phyloP scores from a whole-genome alignment of 1,139 yeast species.

The Hemisphaericaspora xylofermentans region DNA sequence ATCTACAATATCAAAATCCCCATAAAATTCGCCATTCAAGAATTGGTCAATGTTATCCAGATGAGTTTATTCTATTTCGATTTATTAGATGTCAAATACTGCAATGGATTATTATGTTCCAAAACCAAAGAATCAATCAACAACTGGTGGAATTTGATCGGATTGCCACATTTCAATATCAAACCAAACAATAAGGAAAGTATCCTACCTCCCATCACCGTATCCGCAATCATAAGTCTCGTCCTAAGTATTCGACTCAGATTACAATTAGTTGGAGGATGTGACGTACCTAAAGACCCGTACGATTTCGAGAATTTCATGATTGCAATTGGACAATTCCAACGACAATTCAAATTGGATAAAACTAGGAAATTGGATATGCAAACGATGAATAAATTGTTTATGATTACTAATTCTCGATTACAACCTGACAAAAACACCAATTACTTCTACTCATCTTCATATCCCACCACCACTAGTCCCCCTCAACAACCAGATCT shows the following conservation, averaged over 20 bases:
- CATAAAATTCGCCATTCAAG: constrained; percentile 66
- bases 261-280: constrained; percentile 63
- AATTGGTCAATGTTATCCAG: constrained; percentile 72
- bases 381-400: constrained; percentile 59
- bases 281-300: constrained; percentile 85
- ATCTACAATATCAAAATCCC: constrained; percentile 50
- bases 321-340: constrained; percentile 57
- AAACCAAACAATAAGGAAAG: constrained; percentile 50
- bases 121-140: constrained; percentile 69
- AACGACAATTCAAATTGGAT: constrained; percentile 60
- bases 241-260: constrained; percentile 67
- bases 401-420: constrained; percentile 56
- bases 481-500: constrained; percentile 6
- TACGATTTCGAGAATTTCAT: constrained; percentile 69
- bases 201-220: constrained; percentile 62
- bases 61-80: constrained; percentile 77
- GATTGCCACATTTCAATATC: constrained; percentile 57
- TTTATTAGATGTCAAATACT: constrained; percentile 62
- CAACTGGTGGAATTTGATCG: constrained; percentile 83
- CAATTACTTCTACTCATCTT: constrained; percentile 14
- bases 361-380: constrained; percentile 61
- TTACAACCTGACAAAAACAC: constrained; percentile 26
- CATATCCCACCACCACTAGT: constrained; percentile 8
- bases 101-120: constrained; percentile 83
- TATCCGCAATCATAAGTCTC: constrained; percentile 61